Conservation (phyloP, 192 early-diverging fungal genomes). For the Ambispora gerdemannii region DNA sequence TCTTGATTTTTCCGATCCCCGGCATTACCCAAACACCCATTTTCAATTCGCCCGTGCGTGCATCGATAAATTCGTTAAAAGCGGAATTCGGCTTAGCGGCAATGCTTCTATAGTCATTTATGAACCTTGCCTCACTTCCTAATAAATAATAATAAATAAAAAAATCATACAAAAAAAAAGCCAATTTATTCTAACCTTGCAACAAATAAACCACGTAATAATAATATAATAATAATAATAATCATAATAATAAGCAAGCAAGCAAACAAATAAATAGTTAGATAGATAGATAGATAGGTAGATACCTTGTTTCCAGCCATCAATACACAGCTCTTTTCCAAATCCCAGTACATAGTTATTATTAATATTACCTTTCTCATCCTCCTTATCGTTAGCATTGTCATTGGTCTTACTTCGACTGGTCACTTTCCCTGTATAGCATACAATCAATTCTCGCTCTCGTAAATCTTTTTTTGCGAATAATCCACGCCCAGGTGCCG, state of each 20-base stretch:
- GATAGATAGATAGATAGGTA: no score
- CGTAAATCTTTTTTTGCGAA: conserved; percentile 19
- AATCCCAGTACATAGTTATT: conserved; percentile 26
- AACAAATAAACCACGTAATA: neutral
- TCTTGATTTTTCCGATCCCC: conserved; percentile 26
- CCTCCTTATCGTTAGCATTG: no score
- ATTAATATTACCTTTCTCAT: conserved; percentile 8
- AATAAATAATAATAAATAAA: conserved; percentile 1
- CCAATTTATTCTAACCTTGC: neutral
- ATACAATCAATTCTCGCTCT: neutral
- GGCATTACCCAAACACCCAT: conserved; percentile 25
- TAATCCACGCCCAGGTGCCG: conserved; percentile 19
- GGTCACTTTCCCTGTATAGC: conserved; percentile 26
- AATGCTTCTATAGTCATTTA: conserved; percentile 25
- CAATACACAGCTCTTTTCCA: conserved; percentile 18
- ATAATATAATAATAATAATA: neutral
- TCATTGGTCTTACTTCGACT: neutral
- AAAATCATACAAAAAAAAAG: neutral
- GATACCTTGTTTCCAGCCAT: conserved; percentile 21
- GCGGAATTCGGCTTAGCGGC: neutral
- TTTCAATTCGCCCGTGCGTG: conserved; percentile 5
- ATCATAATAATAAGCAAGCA: no score
- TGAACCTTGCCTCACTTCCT: conserved; percentile 25
- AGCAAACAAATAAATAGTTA: no score
- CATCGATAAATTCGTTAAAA: conserved; percentile 25